phyloP scores from a whole-genome alignment of 164 flowering plant genomes.

The Amborella trichopoda region DNA sequence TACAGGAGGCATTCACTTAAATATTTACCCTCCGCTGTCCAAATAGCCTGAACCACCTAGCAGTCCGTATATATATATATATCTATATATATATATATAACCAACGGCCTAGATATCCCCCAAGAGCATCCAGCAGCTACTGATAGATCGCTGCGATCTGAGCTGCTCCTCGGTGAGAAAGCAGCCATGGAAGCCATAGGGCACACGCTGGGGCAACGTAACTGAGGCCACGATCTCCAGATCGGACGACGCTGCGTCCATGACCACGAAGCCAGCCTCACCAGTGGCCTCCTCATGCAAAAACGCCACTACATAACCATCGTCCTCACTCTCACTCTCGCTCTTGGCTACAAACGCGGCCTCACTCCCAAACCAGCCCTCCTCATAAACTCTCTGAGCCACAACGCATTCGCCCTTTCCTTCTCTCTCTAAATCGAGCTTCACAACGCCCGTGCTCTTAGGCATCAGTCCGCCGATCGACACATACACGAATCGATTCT shows the following conservation, averaged over 20 bases:
- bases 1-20: no score
- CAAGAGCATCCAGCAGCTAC: no score
- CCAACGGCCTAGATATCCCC: no score
- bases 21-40: no score
- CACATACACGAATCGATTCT: slow-evolving; percentile 44
- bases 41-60: no score
- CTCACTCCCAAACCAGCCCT: slow-evolving; percentile 68
- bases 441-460: slow-evolving; percentile 54
- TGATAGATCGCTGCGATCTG: no score
- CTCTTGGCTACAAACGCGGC: slow-evolving; percentile 52
- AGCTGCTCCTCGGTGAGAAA: slow-evolving; percentile 53
- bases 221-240: slow-evolving; percentile 65
- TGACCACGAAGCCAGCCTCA: slow-evolving; percentile 60
- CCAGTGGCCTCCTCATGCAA: slow-evolving; percentile 45
- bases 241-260: slow-evolving; percentile 67
- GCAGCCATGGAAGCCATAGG: slow-evolving; percentile 80
- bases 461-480: slow-evolving; percentile 59
- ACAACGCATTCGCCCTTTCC: slow-evolving; percentile 35
- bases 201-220: slow-evolving; percentile 61
- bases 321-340: slow-evolving; percentile 41
- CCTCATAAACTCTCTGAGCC: slow-evolving; percentile 31
- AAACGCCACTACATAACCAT: slow-evolving; percentile 50
- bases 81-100: no score
- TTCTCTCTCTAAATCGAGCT: slow-evolving; percentile 30
- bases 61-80: no score